A percentile compares a stretch with the other conserved stretches of the same genome.
Conservation (phyloP, 768 basidiomycete genomes). For the Leccinum longicurvipes region DNA sequence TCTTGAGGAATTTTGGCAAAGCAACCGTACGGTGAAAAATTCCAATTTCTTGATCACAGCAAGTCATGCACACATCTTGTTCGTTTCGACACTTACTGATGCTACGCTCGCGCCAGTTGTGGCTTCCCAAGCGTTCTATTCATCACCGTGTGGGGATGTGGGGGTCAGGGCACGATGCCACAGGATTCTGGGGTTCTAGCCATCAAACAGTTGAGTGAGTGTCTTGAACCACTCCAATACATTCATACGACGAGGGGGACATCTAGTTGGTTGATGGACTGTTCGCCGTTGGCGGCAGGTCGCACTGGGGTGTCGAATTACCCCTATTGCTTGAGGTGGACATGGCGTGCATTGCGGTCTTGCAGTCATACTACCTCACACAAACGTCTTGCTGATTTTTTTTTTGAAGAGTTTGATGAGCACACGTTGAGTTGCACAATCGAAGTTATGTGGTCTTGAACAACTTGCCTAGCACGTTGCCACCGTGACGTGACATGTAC, state of each 20-base stretch:
- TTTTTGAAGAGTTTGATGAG: conserved; percentile 22
- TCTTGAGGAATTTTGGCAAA: conserved; percentile 11
- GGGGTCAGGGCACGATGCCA: conserved; percentile 7
- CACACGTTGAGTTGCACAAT: conserved; percentile 31
- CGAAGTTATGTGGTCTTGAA: conserved; percentile 24
- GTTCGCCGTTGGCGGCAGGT: background rate
- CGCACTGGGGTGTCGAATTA: conserved; percentile 1
- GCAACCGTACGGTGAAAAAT: conserved; percentile 26
- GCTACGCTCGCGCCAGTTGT: conserved; percentile 11
- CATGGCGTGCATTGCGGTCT: conserved; percentile 4
- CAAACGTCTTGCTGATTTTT: conserved; percentile 17
- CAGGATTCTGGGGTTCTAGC: background rate
- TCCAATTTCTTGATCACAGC: conserved; percentile 19
- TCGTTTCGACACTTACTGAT: conserved; percentile 23
- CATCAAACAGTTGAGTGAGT: conserved; percentile 25
- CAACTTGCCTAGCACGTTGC: conserved; percentile 27
- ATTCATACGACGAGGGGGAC: conserved; percentile 21
- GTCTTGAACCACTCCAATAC: conserved; percentile 30
- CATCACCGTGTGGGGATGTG: conserved; percentile 6
- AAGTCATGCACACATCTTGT: conserved; percentile 17
- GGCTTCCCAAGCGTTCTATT: conserved; percentile 13
- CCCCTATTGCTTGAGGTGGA: conserved; percentile 6
- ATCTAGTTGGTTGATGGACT: conserved; percentile 8
- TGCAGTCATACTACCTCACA: conserved; percentile 25
- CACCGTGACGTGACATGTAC: conserved; percentile 25